phyloP scores from a whole-genome alignment of 495 filamentous ascomycete genomes.

The Aspergillus bertholletiae region DNA sequence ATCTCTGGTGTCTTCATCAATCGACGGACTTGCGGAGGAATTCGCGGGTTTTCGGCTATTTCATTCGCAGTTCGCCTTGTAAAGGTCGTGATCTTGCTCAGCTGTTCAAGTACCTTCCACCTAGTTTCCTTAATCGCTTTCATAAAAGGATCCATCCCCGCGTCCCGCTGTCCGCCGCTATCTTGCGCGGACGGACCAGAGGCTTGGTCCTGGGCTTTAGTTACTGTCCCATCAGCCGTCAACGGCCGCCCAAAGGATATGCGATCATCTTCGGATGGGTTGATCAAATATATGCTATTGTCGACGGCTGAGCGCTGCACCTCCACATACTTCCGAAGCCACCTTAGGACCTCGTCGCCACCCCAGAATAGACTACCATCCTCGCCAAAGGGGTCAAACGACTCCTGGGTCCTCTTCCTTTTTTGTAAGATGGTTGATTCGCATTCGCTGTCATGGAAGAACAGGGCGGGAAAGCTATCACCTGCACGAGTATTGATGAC shows the following conservation, averaged over 20 bases:
- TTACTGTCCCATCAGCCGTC: conserved; percentile 31
- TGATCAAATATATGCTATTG: conserved; percentile 83
- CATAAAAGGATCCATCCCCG: conserved; percentile 90
- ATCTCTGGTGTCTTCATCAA: conserved; percentile 91
- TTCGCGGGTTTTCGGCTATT: conserved; percentile 79
- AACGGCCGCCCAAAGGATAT: conserved; percentile 64
- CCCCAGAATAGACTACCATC: conserved; percentile 92
- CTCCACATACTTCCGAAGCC: conserved; percentile 78
- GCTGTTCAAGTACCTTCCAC: conserved; percentile 92
- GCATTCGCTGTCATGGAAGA: conserved; percentile 97
- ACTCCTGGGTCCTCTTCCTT: conserved; percentile 75
- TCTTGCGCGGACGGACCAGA: conserved; percentile 26
- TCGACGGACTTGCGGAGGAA: conserved; percentile 82
- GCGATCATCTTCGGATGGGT: conserved; percentile 80
- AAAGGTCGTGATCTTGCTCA: conserved; percentile 95
- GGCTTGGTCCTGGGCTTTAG: conserved; percentile 31
- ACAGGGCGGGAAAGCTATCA: conserved; percentile 89
- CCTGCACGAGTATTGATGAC: conserved; percentile 89
- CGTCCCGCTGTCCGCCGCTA: conserved; percentile 50
- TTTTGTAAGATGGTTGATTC: conserved; percentile 92
- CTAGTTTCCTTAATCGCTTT: conserved; percentile 93
- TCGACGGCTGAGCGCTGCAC: conserved; percentile 83
- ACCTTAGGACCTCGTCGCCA: conserved; percentile 90
- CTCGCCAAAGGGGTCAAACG: conserved; percentile 86
- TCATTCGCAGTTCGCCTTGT: conserved; percentile 89